Evolutionary conservation across 2,329 filamentous ascomycete species (phyloP).

Genomic region (Aspergillus tanneri): DNA sequence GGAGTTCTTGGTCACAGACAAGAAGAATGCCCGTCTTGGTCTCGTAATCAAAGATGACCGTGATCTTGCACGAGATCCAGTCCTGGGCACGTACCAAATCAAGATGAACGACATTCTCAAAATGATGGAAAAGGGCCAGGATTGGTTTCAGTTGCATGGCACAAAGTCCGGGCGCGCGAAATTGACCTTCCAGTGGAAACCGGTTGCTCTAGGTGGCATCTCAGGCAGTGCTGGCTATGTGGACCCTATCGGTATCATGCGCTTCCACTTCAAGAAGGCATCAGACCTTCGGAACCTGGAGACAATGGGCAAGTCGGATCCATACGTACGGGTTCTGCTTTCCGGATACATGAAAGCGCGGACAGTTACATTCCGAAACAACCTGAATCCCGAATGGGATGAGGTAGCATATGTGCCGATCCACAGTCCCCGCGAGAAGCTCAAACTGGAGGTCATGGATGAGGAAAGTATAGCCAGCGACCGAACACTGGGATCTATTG

Average conservation of each 20-base stretch:
- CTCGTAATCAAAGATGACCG: slow-evolving; percentile 94
- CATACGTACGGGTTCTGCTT: slow-evolving; percentile 83
- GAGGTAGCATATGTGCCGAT: slow-evolving; percentile 93
- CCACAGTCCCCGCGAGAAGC: slow-evolving; percentile 77
- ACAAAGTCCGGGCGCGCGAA: slow-evolving; percentile 82
- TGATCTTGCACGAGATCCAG: slow-evolving; percentile 76
- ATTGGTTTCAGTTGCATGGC: slow-evolving; percentile 89
- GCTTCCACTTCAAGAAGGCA: slow-evolving; percentile 85
- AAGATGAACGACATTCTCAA: slow-evolving; percentile 92
- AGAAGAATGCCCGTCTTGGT: slow-evolving; percentile 84
- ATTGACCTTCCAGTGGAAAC: slow-evolving; percentile 91
- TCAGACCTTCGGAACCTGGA: slow-evolving; percentile 86
- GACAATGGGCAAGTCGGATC: slow-evolving; percentile 93
- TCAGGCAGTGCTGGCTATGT: slow-evolving; percentile 80
- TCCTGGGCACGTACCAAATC: slow-evolving; percentile 90
- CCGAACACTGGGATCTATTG: slow-evolving; percentile 77
- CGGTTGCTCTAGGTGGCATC: slow-evolving; percentile 79
- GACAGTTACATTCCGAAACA: slow-evolving; percentile 94
- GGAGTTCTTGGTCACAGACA: slow-evolving; percentile 92
- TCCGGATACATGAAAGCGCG: slow-evolving; percentile 88
- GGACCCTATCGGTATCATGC: slow-evolving; percentile 91
- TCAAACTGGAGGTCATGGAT: slow-evolving; percentile 94
- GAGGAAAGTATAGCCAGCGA: slow-evolving; percentile 90
- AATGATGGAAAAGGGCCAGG: slow-evolving; percentile 85
- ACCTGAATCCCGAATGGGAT: slow-evolving; percentile 92